A percentile compares a stretch with the other conserved stretches of the same genome.
Evolutionary conservation across 176 grass and related monocot genomes (phyloP).

Genomic region (Paspalum vaginatum): DNA sequence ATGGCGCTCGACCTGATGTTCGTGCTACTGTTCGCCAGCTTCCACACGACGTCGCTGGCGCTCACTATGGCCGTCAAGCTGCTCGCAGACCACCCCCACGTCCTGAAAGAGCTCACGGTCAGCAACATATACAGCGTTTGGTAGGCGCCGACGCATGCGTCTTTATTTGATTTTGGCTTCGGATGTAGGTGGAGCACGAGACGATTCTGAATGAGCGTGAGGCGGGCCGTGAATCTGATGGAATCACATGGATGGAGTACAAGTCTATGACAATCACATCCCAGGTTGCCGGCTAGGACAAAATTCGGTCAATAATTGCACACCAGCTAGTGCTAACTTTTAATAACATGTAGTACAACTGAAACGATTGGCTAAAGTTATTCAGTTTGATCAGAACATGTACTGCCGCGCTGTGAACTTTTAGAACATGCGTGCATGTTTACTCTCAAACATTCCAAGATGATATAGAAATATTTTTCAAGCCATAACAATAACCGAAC

Average conservation of each 20-base stretch:
- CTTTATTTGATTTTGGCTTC: not conserved
- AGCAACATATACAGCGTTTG: not conserved
- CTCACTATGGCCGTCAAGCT: conserved; percentile 61
- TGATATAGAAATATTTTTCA: not conserved
- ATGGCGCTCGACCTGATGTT: conserved; percentile 64
- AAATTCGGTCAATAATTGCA: not conserved
- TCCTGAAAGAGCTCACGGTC: conserved; percentile 56
- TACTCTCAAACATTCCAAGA: not conserved
- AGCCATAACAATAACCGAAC: not conserved
- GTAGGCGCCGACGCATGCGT: not conserved
- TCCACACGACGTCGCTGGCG: conserved; percentile 65
- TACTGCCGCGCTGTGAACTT: not conserved
- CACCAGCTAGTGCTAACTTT: not conserved
- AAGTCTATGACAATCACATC: conserved; percentile 57
- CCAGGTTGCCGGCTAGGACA: conserved; percentile 26
- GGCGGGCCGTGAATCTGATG: not conserved
- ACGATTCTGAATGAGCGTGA: conserved; percentile 38
- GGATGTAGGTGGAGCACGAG: conserved; percentile 51
- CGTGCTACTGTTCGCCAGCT: conserved; percentile 68
- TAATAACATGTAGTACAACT: not conserved
- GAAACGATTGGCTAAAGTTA: not conserved
- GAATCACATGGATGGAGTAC: conserved; percentile 61
- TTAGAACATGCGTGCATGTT: not conserved
- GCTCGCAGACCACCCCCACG: conserved; percentile 45
- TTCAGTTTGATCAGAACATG: not conserved